phyloP scores from a whole-genome alignment of 768 basidiomycete genomes.

The Amanita rimosa region DNA sequence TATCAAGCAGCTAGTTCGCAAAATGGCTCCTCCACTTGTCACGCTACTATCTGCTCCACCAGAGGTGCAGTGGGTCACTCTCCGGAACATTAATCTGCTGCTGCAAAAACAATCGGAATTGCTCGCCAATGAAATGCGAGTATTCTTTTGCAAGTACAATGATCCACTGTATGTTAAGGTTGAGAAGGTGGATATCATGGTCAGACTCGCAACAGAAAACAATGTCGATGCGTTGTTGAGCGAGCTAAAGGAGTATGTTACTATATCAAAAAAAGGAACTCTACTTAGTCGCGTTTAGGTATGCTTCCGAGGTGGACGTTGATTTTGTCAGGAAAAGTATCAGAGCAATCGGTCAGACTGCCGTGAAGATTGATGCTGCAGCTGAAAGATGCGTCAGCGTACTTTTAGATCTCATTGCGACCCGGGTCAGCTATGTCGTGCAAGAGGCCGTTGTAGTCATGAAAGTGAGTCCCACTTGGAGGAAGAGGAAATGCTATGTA shows the following conservation, averaged over 20 bases:
- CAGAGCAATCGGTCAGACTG: conserved; percentile 93
- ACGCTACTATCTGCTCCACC: conserved; percentile 94
- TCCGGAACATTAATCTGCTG: conserved; percentile 93
- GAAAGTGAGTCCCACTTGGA: conserved; percentile 61
- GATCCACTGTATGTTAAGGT: conserved; percentile 99
- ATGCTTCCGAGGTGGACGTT: conserved; percentile 95
- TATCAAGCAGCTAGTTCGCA: conserved; percentile 74
- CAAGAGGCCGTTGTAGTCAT: conserved; percentile 98
- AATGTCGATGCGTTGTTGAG: conserved; percentile 93
- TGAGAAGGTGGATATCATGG: conserved; percentile 98
- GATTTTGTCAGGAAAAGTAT: conserved; percentile 95
- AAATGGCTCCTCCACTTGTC: conserved; percentile 96
- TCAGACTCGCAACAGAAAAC: conserved; percentile 77
- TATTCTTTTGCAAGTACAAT: conserved; percentile 99
- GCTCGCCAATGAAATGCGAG: conserved; percentile 92
- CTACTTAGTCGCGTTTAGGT: conserved; percentile 33
- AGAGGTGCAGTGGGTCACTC: conserved; percentile 97
- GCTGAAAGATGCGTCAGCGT: conserved; percentile 95
- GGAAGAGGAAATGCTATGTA: neutral
- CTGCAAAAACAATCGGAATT: conserved; percentile 89
- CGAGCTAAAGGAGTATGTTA: conserved; percentile 84
- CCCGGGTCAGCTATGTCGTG: conserved; percentile 93
- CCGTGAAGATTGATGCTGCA: conserved; percentile 87
- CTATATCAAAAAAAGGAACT: neutral
- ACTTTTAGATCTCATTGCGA: conserved; percentile 83